Base-by-base conservation (phyloP, 2,329 filamentous ascomycete species). In the Claviceps arundinis region DNA sequence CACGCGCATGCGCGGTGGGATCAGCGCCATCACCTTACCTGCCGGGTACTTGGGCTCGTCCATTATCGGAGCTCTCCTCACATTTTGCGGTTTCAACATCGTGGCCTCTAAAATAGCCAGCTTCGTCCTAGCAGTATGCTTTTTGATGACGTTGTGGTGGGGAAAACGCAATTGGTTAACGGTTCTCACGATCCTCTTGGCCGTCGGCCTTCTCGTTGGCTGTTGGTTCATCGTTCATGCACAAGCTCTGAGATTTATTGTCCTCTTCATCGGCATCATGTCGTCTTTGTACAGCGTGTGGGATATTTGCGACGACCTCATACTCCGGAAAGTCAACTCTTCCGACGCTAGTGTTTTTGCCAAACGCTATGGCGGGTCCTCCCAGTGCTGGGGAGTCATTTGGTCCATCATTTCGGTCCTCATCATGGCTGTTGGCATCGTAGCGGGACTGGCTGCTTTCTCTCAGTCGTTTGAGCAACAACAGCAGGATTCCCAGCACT, bases 221-320 rank as follows among this genome's bases (percentile, higher is more conserved):
- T 87, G 82, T 62, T 90, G 86, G 86, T 90, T 90, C 66, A 89
- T 90, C 61, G 75, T 76, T 4, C 84, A 89, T 64, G 86, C 84
- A 0, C 80, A 88, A 65, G 77, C 85, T 4, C 67, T 90, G 64
- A 73, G 85, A 54, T 90, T 85, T 62, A 77, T 89, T 50, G 82
- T 87, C 50, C 74, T 90, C 30, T 90, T 90, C 61, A 88, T 90
- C 55, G 86, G 86, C 43, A 85, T 89, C 59, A 89, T 90, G 86
- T 85, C 81, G 6, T 83, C 81, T 2, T 75, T 90, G 1, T 90
- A 90, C 66, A 87, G 82, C 57, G 85, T 87, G 5, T 90, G 86
- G 86, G 86, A 90, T 70, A 90, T 90, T 58, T 89, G 85, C 66
- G 86, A 91, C 62, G 86, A 91, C 59, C 72, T 90, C 37, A 89